Percentiles rank a stretch among this genome's conserved stretches.
phyloP scores from a whole-genome alignment of 106 monocot species.

The Dendrobium officinale region DNA sequence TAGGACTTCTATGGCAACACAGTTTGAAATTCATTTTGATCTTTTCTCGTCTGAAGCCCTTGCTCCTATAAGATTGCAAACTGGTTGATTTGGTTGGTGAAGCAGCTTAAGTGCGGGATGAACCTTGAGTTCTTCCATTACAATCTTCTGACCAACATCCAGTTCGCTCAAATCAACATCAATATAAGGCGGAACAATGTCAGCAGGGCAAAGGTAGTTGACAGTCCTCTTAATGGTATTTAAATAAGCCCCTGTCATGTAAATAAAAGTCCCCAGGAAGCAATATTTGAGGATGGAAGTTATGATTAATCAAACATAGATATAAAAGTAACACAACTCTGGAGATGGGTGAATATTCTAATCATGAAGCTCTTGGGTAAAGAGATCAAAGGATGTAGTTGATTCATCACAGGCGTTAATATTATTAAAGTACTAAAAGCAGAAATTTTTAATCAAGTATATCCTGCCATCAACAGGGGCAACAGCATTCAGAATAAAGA shows the following conservation, averaged over 20 bases:
- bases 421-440: too few species aligned
- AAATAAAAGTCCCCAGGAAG: neutral
- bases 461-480: too few species aligned
- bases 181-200: conserved; percentile 92
- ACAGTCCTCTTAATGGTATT: conserved; percentile 86
- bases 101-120: conserved; percentile 73
- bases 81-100: conserved; percentile 48
- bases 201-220: conserved; percentile 82
- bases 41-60: conserved; percentile 56
- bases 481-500: too few species aligned
- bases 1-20: neutral
- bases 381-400: too few species aligned
- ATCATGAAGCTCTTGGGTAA: too few species aligned
- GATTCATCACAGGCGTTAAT: too few species aligned
- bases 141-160: conserved; percentile 76
- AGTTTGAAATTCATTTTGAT: conserved; percentile 31
- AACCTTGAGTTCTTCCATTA: conserved; percentile 74
- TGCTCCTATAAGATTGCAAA: conserved; percentile 81
- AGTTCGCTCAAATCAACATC: conserved; percentile 91
- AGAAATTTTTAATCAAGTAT: too few species aligned
- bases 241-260: conserved; percentile 62
- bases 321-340: neutral
- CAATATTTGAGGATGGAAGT: neutral
- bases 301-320: neutral
- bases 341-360: too few species aligned